Base-by-base conservation (phyloP, 148 eudicot genomes). In the Tetragonia tetragonoides region DNA sequence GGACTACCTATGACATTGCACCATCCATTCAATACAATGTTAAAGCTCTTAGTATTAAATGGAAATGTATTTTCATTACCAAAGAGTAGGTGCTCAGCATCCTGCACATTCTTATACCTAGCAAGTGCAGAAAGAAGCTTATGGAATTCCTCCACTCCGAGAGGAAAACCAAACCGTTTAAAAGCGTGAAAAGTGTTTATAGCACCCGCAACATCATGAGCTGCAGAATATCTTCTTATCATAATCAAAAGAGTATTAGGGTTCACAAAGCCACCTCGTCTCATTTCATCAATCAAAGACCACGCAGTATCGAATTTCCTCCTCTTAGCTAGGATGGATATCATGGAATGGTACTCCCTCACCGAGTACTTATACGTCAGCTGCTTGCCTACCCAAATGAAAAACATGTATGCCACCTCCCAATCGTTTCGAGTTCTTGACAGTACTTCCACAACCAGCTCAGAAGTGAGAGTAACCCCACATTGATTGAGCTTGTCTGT, bases 21-120 rank as follows among this genome's bases (percentile, higher is more conserved):
- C 93, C 94, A 94, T 67, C 98, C 98, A 74, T 94, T 94, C 14
- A 94, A 84, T 37, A 94, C 77, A 72, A 94, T 94, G 81, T 94
- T 94, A 73, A 92, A 94, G 83, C 95, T 94, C 87, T 94, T 94
- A 5, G 94, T 92, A 63, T 82, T 84, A 46, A 89, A 80, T 12
- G 83, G 87, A 49, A 82, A 94, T 15, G 81, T 87, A 67, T 81
- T 84, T 78, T 84, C 84, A 75, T 92, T 94, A 80, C 97, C 88
- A 64, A 89, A 90, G 15, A 94, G 83, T 68, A 94, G 78, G 82
- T 88, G 88, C 85, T 94, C 98, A 24, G 98, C 98, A 79, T 94
- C 98, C 79, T 86, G 89, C 49, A 94, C 95, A 66, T 94, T 94
- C 79, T 94, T 94, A 86, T 94, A 94, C 23, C 95, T 85, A 53